These are phyloP conservation scores for Mycena belliarum DNA, from an alignment of 768 basidiomycete species.

Conservation along the genomic window DNA sequence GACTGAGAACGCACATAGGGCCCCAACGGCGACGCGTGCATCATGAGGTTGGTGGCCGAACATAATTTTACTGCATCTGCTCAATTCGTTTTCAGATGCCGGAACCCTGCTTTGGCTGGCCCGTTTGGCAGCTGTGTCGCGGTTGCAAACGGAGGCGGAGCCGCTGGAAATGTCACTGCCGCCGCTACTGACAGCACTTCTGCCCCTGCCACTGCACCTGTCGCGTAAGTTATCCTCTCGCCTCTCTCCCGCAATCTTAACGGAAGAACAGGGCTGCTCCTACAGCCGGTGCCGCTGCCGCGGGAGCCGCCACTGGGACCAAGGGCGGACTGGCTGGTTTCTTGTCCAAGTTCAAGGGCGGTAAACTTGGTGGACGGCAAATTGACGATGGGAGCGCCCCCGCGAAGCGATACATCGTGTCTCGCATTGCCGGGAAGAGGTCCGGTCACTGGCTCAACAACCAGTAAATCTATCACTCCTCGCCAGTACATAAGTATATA, in stretches of 20 bases:
- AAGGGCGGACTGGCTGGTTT: constrained; percentile 8
- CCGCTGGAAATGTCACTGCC: no score
- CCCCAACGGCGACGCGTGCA: constrained; percentile 20
- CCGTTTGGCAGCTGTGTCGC: constrained; percentile 20
- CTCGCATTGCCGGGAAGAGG: constrained; percentile 19
- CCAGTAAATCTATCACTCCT: constrained; percentile 6
- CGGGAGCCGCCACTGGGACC: not conserved
- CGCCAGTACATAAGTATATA: not conserved
- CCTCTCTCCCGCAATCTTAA: not conserved
- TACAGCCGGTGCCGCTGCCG: not conserved
- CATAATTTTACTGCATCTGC: not conserved
- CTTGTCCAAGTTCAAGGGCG: not conserved
- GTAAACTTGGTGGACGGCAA: not conserved
- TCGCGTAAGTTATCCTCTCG: not conserved
- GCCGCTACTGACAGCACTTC: not conserved
- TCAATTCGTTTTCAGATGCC: not conserved
- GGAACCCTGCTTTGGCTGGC: constrained; percentile 11
- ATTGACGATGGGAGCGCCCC: not conserved
- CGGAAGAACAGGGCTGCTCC: not conserved
- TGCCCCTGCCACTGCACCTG: not conserved
- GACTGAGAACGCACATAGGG: not conserved
- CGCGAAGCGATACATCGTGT: constrained; percentile 14
- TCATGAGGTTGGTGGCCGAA: constrained; percentile 8
- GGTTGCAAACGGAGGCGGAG: not conserved
- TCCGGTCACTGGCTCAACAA: constrained; percentile 20